Evolutionary conservation across 352 stramenopile species (phyloP).

Genomic region (Pythium dissimile): DNA sequence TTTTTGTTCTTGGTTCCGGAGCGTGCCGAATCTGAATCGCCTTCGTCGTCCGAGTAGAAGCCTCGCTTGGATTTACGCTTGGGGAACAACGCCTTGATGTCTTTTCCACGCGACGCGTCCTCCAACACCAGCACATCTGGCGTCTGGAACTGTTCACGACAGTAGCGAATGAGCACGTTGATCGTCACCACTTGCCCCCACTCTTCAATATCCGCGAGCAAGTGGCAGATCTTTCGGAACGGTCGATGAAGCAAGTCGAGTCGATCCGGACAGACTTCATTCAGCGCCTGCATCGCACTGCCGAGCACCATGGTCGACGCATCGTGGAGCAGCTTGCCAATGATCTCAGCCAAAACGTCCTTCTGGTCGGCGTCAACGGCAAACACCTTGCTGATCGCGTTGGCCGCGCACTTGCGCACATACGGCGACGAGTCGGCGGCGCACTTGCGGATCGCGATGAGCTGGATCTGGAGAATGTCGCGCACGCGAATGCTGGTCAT

Average conservation of each 20-base stretch:
- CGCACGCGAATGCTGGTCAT: conserved; percentile 97
- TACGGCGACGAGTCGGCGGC: conserved; percentile 93
- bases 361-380: conserved; percentile 87
- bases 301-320: conserved; percentile 97
- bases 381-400: conserved; percentile 95
- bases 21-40: conserved; percentile 79
- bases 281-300: conserved; percentile 92
- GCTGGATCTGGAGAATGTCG: conserved; percentile 99
- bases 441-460: conserved; percentile 94
- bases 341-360: conserved; percentile 91
- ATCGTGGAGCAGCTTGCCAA: conserved; percentile 93
- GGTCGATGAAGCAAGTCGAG: conserved; percentile 93
- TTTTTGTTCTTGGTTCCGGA: conserved; percentile 23
- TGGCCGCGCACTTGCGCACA: conserved; percentile 97
- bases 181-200: conserved; percentile 97
- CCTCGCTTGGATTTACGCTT: conserved; percentile 82
- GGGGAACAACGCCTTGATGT: conserved; percentile 53
- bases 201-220: conserved; percentile 98
- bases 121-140: conserved; percentile 51
- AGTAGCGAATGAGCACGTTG: conserved; percentile 95
- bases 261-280: conserved; percentile 94
- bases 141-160: conserved; percentile 93
- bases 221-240: conserved; percentile 97
- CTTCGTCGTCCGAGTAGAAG: conserved; percentile 98
- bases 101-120: conserved; percentile 22